Evolutionary conservation across 176 grass and related monocot genomes (phyloP), one percentile per base, ranked within the genome.

Genomic region (Carex pumila): DNA sequence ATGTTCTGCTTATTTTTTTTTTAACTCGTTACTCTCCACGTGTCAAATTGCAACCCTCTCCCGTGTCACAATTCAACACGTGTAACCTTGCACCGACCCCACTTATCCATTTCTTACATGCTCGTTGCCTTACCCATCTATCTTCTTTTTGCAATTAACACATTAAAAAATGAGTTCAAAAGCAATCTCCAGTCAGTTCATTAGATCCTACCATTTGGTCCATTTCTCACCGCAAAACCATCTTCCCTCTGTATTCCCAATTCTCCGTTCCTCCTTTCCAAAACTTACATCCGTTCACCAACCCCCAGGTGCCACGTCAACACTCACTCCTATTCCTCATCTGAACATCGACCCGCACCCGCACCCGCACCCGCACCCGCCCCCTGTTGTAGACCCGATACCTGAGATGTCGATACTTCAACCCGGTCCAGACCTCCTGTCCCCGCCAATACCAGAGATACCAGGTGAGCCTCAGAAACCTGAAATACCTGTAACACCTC

Each of bases 391-490:
- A 83, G 58, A 87, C 9, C 29, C 84, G 50, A 81, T 84, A 11
- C 91, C 94, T 1, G 85, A 91, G 57, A 81, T 83, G 70, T 87
- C 83, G 65, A 45, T 81, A 65, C 7, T 47, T 21, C 0, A 77
- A 53, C 29, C 36, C 22, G 50, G 9, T 56, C 12, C 55, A 1
- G 89, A 92, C 81, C 55, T 49, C 12, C 90, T 87, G 12, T 60
- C 81, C 8, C 76, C 86, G 6, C 65, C 84, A 1, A 63, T 89
- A n/a, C 90, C 90, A 15, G 90, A 94, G 83, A 64, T 94, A 60
- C 94, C 88, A 8, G 1, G 4, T 65, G 63, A 85, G 72, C 89
- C 89, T 13, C 37, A 61, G 11, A 81, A 89, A 62, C 89, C 91
- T 0, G 89, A 96, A 41, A 49, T 89, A 12, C 54, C 82, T 14